Base-by-base conservation (phyloP, 202 grass and related monocot genomes). In the Carex arenaria region DNA sequence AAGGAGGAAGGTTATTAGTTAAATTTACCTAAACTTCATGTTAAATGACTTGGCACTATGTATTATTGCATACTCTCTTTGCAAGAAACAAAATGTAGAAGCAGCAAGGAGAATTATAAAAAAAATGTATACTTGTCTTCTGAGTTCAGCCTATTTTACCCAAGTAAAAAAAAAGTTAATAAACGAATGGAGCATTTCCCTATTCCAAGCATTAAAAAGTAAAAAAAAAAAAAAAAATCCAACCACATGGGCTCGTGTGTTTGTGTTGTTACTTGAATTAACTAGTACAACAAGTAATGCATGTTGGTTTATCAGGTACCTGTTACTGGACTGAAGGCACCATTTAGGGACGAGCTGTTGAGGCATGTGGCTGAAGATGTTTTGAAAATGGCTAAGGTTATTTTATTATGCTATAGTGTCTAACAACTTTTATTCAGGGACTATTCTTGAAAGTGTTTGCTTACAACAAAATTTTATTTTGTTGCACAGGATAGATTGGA, bases 361-460 rank as follows among this genome's bases (percentile, higher is more conserved):
- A 99, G 88, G 83, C 88, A 94, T 84, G 54, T 99, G 81, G 96
- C 96, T 78, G 93, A 99, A 86, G 93, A 99, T 78, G 87, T 96
- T 89, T 73, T 99, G 66, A 90, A 92, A 84, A 57, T 99, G 60
- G 89, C 96, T 47, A 96, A 99, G 91, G 96, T 94, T 81, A 57
- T 45, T 78, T n/a, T 22, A 31, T 67, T 52, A 0, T 13, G 34
- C 23, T 36, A 78, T 34, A 59, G 11, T 78, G 52, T 57, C 56
- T 57, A 34, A 28, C 15, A 77, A 57, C 7, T 77, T 57, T 10
- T 34, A 56, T 56, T 45, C 7, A 56, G 72, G 12, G 17, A 59
- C 15, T 56, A n/a, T 76, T 14, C 17, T 40, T 38, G 31, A 7
- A 3, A 64, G 61, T 59, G 7, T 3, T 7, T 12, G 19, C n/a